Percentiles rank a stretch among this genome's conserved stretches.
phyloP scores from a whole-genome alignment of 305 asterid species.

The Solanum hybrid region DNA sequence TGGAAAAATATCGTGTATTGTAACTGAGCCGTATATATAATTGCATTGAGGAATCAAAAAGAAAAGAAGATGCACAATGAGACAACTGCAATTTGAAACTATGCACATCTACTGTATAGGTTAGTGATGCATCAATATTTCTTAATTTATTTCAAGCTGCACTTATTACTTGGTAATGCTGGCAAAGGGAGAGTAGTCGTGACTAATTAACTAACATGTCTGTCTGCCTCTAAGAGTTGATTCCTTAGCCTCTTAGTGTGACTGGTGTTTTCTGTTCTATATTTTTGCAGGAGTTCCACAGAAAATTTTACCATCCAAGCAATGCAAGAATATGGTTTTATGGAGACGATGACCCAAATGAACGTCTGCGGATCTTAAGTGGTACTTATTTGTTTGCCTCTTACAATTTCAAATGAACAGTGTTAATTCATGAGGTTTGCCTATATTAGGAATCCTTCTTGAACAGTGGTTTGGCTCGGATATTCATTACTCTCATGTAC shows the following conservation, averaged over 20 bases:
- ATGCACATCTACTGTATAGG: not conserved
- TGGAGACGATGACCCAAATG: conserved; percentile 90
- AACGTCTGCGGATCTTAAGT: conserved; percentile 76
- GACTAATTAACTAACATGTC: not conserved
- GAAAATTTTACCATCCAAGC: conserved; percentile 92
- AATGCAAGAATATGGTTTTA: conserved; percentile 98
- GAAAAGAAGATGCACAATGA: not conserved
- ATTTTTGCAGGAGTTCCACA: conserved; percentile 73
- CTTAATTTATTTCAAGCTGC: not conserved
- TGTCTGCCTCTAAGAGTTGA: not conserved
- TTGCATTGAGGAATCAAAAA: not conserved
- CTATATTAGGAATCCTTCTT: not conserved
- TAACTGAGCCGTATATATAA: not conserved
- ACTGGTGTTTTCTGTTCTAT: not conserved
- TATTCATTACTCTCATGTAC: not conserved
- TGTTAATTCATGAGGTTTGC: not conserved
- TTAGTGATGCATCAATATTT: not conserved
- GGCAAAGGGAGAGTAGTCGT: not conserved
- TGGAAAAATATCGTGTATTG: not conserved
- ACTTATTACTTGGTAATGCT: not conserved
- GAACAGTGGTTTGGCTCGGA: not conserved
- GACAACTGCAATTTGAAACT: not conserved
- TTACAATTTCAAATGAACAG: not conserved
- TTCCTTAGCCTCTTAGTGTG: not conserved
- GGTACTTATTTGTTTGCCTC: conserved; percentile 34